phyloP scores from a whole-genome alignment of 176 grass and related monocot species.

The Melocanna baccifera region DNA sequence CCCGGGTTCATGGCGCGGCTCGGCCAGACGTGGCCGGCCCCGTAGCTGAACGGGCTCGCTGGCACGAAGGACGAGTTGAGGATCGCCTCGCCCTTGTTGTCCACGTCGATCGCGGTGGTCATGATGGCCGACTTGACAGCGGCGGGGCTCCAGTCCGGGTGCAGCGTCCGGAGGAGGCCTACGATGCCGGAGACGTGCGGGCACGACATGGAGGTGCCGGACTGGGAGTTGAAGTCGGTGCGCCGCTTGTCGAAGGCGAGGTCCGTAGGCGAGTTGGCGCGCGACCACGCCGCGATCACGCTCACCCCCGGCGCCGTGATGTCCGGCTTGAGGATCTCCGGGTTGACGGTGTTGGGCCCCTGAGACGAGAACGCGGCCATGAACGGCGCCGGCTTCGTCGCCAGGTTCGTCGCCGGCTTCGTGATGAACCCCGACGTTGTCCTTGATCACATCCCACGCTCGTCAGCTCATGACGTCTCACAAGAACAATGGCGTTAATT shows the following conservation, averaged over 20 bases:
- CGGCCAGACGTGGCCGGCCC: slow-evolving; percentile 65
- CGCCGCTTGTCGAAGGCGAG: slow-evolving; percentile 42
- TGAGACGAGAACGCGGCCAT: slow-evolving; percentile 83
- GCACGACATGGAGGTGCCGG: slow-evolving; percentile 86
- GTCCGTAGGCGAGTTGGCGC: slow-evolving; percentile 40
- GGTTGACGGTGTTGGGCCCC: slow-evolving; percentile 60
- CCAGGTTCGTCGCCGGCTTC: slow-evolving; percentile 43
- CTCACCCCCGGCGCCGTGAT: slow-evolving; percentile 69
- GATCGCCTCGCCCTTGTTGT: slow-evolving; percentile 47
- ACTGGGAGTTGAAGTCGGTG: slow-evolving; percentile 47
- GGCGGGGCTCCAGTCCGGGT: slow-evolving; percentile 67
- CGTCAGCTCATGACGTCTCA: background rate
- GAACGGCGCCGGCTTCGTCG: slow-evolving; percentile 62
- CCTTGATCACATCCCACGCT: slow-evolving; percentile 10
- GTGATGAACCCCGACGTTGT: slow-evolving; percentile 45
- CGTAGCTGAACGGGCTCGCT: slow-evolving; percentile 57
- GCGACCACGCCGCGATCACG: slow-evolving; percentile 57
- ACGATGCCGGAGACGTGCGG: slow-evolving; percentile 62
- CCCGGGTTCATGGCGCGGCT: slow-evolving; percentile 52
- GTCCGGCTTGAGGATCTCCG: slow-evolving; percentile 75
- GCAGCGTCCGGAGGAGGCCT: slow-evolving; percentile 59
- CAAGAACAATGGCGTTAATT: background rate
- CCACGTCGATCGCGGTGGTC: slow-evolving; percentile 55
- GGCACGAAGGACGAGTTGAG: slow-evolving; percentile 32
- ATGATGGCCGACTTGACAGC: slow-evolving; percentile 71